Evolutionary conservation across 2,329 filamentous ascomycete genomes (phyloP).

Genomic region (Zalaria obscura): DNA sequence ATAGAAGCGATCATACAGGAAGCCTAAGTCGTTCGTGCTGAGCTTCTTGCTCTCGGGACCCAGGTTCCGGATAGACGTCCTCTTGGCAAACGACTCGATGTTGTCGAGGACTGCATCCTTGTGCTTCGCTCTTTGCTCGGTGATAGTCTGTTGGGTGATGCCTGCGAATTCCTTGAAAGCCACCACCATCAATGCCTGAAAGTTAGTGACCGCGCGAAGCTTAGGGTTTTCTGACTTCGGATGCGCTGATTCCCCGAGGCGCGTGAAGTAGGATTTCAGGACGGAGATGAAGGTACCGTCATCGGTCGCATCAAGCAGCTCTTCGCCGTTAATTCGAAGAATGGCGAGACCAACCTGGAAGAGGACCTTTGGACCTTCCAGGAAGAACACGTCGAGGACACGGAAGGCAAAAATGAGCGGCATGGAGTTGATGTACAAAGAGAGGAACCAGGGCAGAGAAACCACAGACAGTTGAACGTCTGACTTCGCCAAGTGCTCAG

Average conservation of each 20-base stretch:
- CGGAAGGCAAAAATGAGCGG: slow-evolving; percentile 93
- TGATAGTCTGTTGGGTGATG: slow-evolving; percentile 86
- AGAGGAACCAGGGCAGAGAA: slow-evolving; percentile 94
- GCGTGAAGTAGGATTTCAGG: slow-evolving; percentile 84
- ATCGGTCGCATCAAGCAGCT: slow-evolving; percentile 80
- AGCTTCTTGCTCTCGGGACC: slow-evolving; percentile 91
- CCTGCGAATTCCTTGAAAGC: slow-evolving; percentile 96
- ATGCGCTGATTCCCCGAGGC: slow-evolving; percentile 88
- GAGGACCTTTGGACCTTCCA: slow-evolving; percentile 91
- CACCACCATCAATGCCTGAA: slow-evolving; percentile 97
- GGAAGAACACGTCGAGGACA: slow-evolving; percentile 93
- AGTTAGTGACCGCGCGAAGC: slow-evolving; percentile 80
- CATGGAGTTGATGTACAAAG: slow-evolving; percentile 98
- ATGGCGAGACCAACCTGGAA: slow-evolving; percentile 98
- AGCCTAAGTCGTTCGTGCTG: slow-evolving; percentile 70
- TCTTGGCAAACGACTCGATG: slow-evolving; percentile 94
- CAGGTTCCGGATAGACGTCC: slow-evolving; percentile 88
- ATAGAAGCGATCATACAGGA: slow-evolving; percentile 90
- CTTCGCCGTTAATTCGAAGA: slow-evolving; percentile 89
- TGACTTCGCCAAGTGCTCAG: slow-evolving; percentile 94
- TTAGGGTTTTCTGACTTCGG: slow-evolving; percentile 93
- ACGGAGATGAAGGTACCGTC: slow-evolving; percentile 96
- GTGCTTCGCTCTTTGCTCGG: slow-evolving; percentile 78
- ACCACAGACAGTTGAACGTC: slow-evolving; percentile 97
- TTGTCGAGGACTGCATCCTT: slow-evolving; percentile 89